phyloP scores from a whole-genome alignment of 2,329 filamentous ascomycete genomes.

The Pyrenophora tritici-repentis region DNA sequence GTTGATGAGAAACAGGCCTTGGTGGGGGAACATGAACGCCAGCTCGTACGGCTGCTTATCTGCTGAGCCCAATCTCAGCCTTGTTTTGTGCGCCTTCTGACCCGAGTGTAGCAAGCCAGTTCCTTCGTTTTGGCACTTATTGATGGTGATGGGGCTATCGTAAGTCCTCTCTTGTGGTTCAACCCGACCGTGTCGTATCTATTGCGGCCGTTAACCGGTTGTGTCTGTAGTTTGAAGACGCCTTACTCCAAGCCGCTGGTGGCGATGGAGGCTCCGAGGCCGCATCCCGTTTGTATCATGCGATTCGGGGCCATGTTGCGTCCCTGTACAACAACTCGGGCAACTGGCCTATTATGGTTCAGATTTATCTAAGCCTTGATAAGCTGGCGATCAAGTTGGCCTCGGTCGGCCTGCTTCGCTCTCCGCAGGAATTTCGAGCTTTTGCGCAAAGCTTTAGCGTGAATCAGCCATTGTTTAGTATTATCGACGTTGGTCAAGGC shows the following conservation, averaged over 20 bases:
- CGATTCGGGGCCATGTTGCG: conserved; percentile 51
- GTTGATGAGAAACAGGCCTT: conserved; percentile 27
- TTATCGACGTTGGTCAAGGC: conserved; percentile 54
- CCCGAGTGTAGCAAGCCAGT: conserved; percentile 35
- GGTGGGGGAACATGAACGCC: conserved; percentile 27
- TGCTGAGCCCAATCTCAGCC: conserved; percentile 1
- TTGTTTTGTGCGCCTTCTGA: conserved; percentile 7
- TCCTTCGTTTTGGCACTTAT: conserved; percentile 55
- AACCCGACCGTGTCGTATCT: neutral
- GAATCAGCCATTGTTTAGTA: conserved; percentile 53
- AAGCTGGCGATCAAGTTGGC: conserved; percentile 51
- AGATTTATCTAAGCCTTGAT: conserved; percentile 55
- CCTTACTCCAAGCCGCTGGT: conserved; percentile 47
- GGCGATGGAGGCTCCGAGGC: conserved; percentile 54
- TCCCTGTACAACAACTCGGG: conserved; percentile 48
- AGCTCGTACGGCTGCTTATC: conserved; percentile 27
- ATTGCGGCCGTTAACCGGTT: neutral
- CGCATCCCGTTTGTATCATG: conserved; percentile 50
- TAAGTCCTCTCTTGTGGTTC: conserved; percentile 28
- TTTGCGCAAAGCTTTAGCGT: conserved; percentile 53
- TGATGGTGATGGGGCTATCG: conserved; percentile 56
- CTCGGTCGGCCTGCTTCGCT: conserved; percentile 48
- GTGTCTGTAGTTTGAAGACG: conserved; percentile 50
- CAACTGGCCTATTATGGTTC: conserved; percentile 53
- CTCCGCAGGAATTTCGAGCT: conserved; percentile 46